Conservation (phyloP, 2,329 filamentous ascomycete species). For the Penicillium sp. region DNA sequence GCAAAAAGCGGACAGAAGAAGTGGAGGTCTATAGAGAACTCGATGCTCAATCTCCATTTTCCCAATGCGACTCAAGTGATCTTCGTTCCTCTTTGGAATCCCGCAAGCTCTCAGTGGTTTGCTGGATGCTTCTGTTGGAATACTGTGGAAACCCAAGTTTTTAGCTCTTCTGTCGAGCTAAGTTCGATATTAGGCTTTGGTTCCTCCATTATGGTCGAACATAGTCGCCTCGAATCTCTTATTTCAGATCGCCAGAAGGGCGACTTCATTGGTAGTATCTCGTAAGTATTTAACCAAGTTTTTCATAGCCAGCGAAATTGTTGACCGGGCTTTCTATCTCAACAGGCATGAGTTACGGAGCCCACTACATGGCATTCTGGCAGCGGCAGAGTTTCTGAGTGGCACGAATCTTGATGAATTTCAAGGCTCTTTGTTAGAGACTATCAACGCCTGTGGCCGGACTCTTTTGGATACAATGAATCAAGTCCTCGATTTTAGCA, state of each 20-base stretch:
- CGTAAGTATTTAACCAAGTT: constrained; percentile 25
- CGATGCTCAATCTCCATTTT: constrained; percentile 50
- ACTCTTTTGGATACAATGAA: constrained; percentile 52
- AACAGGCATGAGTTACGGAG: constrained; percentile 47
- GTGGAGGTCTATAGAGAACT: constrained; percentile 43
- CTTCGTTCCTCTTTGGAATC: constrained; percentile 59
- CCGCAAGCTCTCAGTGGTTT: constrained; percentile 53
- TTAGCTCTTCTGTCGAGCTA: constrained; percentile 44
- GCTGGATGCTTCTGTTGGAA: constrained; percentile 53
- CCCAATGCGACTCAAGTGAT: constrained; percentile 54
- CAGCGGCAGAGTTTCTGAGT: constrained; percentile 47
- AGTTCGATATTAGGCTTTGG: constrained; percentile 48
- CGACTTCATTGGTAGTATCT: constrained; percentile 51
- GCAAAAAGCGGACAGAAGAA: constrained; percentile 32
- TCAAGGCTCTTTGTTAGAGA: constrained; percentile 46
- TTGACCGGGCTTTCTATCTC: neutral
- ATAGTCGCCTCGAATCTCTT: constrained; percentile 48
- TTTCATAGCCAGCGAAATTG: neutral
- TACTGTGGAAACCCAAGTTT: constrained; percentile 41
- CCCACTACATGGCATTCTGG: constrained; percentile 49
- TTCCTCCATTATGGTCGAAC: constrained; percentile 50
- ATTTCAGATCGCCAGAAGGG: constrained; percentile 50
- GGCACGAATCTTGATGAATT: constrained; percentile 46
- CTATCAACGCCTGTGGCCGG: constrained; percentile 47
- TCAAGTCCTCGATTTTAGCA: constrained; percentile 56